phyloP scores from a whole-genome alignment of 176 grass and related monocot genomes.

The Panicum miliaceum region DNA sequence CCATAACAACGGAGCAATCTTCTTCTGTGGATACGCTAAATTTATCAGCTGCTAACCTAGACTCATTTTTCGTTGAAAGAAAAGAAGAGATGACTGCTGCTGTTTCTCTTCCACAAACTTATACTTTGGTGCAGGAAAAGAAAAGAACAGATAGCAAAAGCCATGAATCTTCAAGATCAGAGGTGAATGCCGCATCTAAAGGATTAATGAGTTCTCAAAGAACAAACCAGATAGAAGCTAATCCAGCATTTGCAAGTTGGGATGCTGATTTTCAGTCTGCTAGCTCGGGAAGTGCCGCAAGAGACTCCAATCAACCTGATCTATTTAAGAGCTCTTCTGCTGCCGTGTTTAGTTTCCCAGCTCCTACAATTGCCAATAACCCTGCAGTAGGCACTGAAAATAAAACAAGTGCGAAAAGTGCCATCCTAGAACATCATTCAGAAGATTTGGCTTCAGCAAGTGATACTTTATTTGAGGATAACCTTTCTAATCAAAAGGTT shows the following conservation, averaged over 20 bases:
- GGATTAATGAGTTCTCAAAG: conserved; percentile 38
- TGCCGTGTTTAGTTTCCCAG: conserved; percentile 32
- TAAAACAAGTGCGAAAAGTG: conserved; percentile 42
- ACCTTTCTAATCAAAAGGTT: conserved; percentile 51
- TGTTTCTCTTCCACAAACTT: conserved; percentile 34
- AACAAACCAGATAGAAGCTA: conserved; percentile 47
- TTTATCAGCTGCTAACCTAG: conserved; percentile 63
- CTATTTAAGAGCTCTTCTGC: conserved; percentile 56
- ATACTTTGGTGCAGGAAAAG: conserved; percentile 39
- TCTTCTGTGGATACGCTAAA: conserved; percentile 42
- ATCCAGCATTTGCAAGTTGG: conserved; percentile 71
- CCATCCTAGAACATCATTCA: conserved; percentile 37
- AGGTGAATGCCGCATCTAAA: conserved; percentile 28
- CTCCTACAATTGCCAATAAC: conserved; percentile 28
- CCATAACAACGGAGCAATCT: conserved; percentile 40
- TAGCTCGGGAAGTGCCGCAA: conserved; percentile 26
- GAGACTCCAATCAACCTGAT: conserved; percentile 50
- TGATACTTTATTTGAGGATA: conserved; percentile 35
- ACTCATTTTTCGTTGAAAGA: conserved; percentile 63
- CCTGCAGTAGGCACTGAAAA: conserved; percentile 41
- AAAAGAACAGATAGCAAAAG: conserved; percentile 35
- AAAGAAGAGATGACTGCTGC: conserved; percentile 51
- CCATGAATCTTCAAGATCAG: conserved; percentile 40
- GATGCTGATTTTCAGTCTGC: conserved; percentile 76
- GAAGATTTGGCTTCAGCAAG: conserved; percentile 48